These are phyloP conservation scores for Phytophthora vignae DNA, from an alignment of 352 stramenopile genomes.

Conservation along the genomic window DNA sequence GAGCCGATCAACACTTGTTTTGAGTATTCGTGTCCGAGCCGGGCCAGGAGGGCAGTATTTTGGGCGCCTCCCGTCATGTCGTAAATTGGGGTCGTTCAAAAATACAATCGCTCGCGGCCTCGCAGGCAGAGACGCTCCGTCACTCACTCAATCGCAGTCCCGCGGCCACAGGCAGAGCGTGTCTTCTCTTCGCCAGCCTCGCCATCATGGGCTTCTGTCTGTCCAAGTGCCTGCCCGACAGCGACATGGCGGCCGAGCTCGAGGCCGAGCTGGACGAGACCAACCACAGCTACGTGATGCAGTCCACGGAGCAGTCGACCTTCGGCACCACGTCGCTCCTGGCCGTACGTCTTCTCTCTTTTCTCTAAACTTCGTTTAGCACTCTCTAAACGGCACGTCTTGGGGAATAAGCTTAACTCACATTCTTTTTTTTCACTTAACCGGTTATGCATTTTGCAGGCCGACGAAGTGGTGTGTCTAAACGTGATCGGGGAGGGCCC, in stretches of 20 bases:
- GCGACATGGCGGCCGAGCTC: conserved; percentile 86
- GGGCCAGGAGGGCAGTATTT: neutral
- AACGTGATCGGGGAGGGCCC: conserved; percentile 83
- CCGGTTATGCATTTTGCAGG: conserved; percentile 35
- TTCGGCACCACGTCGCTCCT: conserved; percentile 84
- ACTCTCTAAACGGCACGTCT: neutral
- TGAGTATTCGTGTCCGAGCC: conserved; percentile 3
- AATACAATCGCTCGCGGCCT: conserved; percentile 30
- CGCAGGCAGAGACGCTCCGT: conserved; percentile 30
- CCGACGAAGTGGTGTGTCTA: conserved; percentile 85
- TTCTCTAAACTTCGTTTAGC: neutral
- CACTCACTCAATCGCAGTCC: conserved; percentile 24
- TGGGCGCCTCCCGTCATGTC: conserved; percentile 1
- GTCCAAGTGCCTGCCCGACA: conserved; percentile 84
- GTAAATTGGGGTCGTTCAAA: conserved; percentile 21
- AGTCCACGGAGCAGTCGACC: conserved; percentile 48
- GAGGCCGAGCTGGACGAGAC: conserved; percentile 85
- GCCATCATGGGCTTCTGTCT: conserved; percentile 85
- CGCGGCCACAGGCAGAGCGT: conserved; percentile 13
- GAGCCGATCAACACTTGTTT: neutral
- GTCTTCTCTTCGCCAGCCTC: conserved; percentile 14
- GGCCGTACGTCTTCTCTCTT: conserved; percentile 47
- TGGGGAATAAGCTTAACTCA: neutral
- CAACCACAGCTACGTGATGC: conserved; percentile 62
- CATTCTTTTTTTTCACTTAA: neutral